Percentiles rank a stretch among this genome's conserved stretches.
phyloP scores from a whole-genome alignment of 345 rosid species.

The Fremontodendron californicum region DNA sequence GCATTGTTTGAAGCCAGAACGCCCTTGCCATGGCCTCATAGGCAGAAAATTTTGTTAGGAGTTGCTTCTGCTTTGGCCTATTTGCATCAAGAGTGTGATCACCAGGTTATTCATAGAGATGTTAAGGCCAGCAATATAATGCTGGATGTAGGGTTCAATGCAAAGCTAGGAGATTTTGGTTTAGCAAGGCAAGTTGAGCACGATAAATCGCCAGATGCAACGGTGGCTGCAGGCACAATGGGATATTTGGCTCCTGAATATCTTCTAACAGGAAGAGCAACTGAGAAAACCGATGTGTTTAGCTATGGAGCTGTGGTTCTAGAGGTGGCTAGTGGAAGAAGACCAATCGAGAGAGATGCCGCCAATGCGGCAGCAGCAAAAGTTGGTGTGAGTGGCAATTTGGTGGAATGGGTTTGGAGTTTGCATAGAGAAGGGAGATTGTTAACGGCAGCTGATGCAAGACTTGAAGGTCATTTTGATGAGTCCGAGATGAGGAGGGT shows the following conservation, averaged over 20 bases:
- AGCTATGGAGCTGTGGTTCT: conserved; percentile 92
- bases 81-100: conserved; percentile 95
- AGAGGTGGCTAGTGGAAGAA: conserved; percentile 78
- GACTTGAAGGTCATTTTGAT: conserved; percentile 55
- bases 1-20: conserved; percentile 77
- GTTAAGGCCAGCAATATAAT: conserved; percentile 88
- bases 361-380: conserved; percentile 28
- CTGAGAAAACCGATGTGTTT: conserved; percentile 84
- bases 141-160: conserved; percentile 85
- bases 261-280: conserved; percentile 79
- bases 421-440: conserved; percentile 77
- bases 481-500: conserved; percentile 65
- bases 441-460: conserved; percentile 60
- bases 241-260: conserved; percentile 98
- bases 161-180: conserved; percentile 89
- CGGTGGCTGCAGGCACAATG: conserved; percentile 98
- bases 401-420: conserved; percentile 98
- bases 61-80: conserved; percentile 95
- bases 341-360: conserved; percentile 73
- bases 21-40: conserved; percentile 66
- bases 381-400: conserved; percentile 47
- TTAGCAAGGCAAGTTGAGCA: conserved; percentile 85
- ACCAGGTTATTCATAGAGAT: conserved; percentile 92
- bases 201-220: conserved; percentile 88
- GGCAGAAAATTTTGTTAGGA: conserved; percentile 70